Evolutionary conservation across 371 early-diverging fungal species (phyloP).

Genomic region (Apophysomyces ossiformis): DNA sequence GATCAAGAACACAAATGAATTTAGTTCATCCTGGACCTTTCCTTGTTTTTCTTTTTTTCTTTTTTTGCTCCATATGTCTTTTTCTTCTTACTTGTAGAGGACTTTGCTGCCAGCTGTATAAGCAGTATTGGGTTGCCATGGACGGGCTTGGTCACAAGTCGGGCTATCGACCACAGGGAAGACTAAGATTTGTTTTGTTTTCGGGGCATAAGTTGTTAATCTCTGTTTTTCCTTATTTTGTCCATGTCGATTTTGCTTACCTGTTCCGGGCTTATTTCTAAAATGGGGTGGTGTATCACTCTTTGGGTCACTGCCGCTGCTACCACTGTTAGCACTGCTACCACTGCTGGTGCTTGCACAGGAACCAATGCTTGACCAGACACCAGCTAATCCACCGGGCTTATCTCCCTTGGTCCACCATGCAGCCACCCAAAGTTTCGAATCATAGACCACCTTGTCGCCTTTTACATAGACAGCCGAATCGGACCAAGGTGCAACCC

Average conservation of each 20-base stretch:
- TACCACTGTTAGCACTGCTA: background rate
- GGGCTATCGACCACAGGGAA: background rate
- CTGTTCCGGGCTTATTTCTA: background rate
- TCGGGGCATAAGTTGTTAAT: background rate
- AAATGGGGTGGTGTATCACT: background rate
- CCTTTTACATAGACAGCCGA: conserved; percentile 28
- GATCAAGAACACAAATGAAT: background rate
- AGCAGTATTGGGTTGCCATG: conserved; percentile 8
- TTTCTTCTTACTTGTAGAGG: conserved; percentile 32
- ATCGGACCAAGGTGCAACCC: conserved; percentile 27
- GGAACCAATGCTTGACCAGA: conserved; percentile 32
- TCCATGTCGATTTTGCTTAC: background rate
- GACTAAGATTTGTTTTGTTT: background rate
- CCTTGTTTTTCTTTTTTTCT: background rate
- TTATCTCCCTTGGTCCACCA: conserved; percentile 59
- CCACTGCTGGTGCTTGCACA: conserved; percentile 16
- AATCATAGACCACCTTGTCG: conserved; percentile 38
- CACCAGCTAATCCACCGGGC: conserved; percentile 38
- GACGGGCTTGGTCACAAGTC: background rate
- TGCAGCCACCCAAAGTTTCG: conserved; percentile 42
- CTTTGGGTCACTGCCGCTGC: too few relatives aligned
- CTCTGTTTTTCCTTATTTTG: background rate
- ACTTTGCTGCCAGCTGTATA: conserved; percentile 30
- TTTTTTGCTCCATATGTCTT: conserved; percentile 47
- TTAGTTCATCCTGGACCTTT: too few relatives aligned